Percentiles rank a stretch among this genome's conserved stretches.
These are phyloP conservation scores for Penicillium taxi DNA, from an alignment of 495 filamentous ascomycete genomes.

Conservation along the genomic window DNA sequence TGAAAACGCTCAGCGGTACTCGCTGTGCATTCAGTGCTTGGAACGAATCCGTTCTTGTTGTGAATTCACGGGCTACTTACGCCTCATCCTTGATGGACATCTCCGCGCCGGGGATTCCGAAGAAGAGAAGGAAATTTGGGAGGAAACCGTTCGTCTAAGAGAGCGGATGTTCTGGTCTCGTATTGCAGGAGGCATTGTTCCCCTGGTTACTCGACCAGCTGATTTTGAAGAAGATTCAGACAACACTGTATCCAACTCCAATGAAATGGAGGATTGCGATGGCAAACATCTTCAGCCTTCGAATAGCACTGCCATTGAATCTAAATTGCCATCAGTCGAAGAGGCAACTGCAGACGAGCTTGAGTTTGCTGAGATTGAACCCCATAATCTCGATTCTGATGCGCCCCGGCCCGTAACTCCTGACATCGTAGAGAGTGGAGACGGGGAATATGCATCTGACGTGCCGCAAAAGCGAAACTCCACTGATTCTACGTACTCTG, in stretches of 20 bases:
- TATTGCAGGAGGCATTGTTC: conserved; percentile 81
- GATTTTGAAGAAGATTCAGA: conserved; percentile 4
- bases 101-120: conserved; percentile 69
- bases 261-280: neutral
- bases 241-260: neutral
- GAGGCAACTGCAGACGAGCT: conserved; percentile 1
- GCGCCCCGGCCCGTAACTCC: conserved; percentile 7
- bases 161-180: conserved; percentile 96
- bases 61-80: conserved; percentile 84
- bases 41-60: conserved; percentile 76
- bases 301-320: conserved; percentile 4
- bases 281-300: conserved; percentile 4
- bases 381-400: conserved; percentile 4
- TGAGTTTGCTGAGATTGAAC: conserved; percentile 1
- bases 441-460: conserved; percentile 5
- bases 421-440: neutral
- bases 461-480: conserved; percentile 9
- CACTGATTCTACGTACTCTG: too few species aligned
- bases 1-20: conserved; percentile 75
- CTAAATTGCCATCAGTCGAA: too few species aligned
- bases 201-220: conserved; percentile 35
- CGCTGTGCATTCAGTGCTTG: conserved; percentile 84
- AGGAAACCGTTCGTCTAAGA: conserved; percentile 78
- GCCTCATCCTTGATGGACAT: conserved; percentile 82
- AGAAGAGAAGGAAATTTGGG: conserved; percentile 79